Conservation (phyloP, 805 yeast genomes). For the Monosporozyma yasuniensis region DNA sequence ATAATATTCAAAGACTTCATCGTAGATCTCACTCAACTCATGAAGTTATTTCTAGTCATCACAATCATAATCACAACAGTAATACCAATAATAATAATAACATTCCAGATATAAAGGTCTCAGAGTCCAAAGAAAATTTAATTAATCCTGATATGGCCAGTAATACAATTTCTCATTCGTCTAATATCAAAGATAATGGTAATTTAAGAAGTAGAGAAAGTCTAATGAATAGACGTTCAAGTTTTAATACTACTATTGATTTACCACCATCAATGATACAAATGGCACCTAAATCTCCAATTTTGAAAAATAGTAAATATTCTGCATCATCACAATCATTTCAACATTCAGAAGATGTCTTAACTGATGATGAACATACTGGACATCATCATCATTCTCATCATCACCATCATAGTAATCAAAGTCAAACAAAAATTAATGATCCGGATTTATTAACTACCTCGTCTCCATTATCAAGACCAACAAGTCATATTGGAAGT, state of each 20-base stretch:
- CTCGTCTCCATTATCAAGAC: conserved; percentile 1
- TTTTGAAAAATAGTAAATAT: conserved; percentile 38
- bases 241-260: conserved; percentile 27
- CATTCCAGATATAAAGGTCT: conserved; percentile 1
- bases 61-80: neutral
- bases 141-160: neutral
- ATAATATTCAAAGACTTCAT: conserved; percentile 1
- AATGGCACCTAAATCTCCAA: conserved; percentile 66
- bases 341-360: conserved; percentile 24
- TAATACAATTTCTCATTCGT: neutral
- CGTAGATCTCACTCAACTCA: neutral
- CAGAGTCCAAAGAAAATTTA: neutral
- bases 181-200: neutral
- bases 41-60: neutral
- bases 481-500: conserved; percentile 11
- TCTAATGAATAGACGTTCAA: conserved; percentile 21
- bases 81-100: neutral
- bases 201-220: neutral
- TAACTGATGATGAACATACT: conserved; percentile 26
- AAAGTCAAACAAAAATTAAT: neutral
- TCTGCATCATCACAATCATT: conserved; percentile 13
- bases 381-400: conserved; percentile 8
- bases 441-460: neutral
- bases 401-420: neutral
- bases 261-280: conserved; percentile 64